phyloP scores from a whole-genome alignment of 2,329 filamentous ascomycete genomes.

The Fusarium compactum region DNA sequence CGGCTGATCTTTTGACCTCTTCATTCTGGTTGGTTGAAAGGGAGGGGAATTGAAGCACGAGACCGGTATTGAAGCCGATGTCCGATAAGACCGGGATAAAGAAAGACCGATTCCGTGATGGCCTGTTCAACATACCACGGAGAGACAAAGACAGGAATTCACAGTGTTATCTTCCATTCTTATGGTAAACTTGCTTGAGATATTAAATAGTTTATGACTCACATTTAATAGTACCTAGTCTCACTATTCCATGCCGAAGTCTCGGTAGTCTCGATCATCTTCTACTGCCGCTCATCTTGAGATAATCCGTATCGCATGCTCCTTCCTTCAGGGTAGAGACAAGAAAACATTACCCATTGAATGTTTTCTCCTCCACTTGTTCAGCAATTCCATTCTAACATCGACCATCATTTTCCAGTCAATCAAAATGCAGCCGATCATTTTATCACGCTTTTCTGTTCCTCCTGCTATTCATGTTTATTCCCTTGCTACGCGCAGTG shows the following conservation, averaged over 20 bases:
- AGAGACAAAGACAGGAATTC: not conserved
- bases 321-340: not conserved
- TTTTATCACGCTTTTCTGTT: not conserved
- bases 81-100: slow-evolving; percentile 30
- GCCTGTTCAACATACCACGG: not conserved
- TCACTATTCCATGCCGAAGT: not conserved
- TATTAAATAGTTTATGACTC: not conserved
- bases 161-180: not conserved
- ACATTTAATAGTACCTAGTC: not conserved
- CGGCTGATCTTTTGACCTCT: slow-evolving; percentile 21
- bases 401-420: not conserved
- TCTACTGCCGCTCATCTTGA: not conserved
- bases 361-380: not conserved
- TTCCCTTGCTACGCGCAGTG: not conserved
- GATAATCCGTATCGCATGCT: not conserved
- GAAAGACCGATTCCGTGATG: slow-evolving; percentile 11
- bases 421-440: slow-evolving; percentile 4
- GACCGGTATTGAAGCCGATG: slow-evolving; percentile 17
- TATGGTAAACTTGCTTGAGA: not conserved
- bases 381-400: not conserved
- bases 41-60: slow-evolving; percentile 19
- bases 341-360: slow-evolving; percentile 2
- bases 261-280: not conserved
- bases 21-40: slow-evolving; percentile 26
- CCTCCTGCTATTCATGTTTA: not conserved